Percentiles rank a stretch among this genome's conserved stretches.
Conservation (phyloP, 2,329 filamentous ascomycete species). For the Tolypocladium pustulatum region DNA sequence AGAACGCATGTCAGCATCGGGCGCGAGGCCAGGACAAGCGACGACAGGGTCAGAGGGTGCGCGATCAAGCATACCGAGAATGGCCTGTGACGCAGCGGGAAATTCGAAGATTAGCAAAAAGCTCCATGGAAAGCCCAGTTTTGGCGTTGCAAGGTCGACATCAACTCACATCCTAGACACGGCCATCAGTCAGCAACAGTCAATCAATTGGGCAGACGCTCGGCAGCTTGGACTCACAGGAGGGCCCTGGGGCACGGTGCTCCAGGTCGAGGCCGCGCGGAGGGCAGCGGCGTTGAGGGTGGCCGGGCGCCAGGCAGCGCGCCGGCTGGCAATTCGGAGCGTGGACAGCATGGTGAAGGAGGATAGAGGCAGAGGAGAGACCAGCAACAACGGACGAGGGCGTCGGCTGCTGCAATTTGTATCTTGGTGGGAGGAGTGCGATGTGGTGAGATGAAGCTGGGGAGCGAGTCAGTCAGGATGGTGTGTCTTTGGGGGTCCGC, state of each 20-base stretch:
- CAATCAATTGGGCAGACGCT: neutral
- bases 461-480: neutral
- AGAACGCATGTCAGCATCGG: neutral
- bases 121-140: neutral
- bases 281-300: constrained; percentile 28
- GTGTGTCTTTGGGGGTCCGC: neutral
- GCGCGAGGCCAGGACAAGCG: neutral
- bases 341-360: constrained; percentile 40
- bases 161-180: constrained; percentile 10
- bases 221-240: constrained; percentile 55
- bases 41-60: constrained; percentile 7
- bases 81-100: constrained; percentile 42
- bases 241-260: constrained; percentile 85
- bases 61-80: constrained; percentile 53
- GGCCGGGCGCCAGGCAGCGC: constrained; percentile 30
- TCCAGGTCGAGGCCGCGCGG: constrained; percentile 71
- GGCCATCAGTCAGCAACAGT: constrained; percentile 1
- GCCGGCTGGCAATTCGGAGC: constrained; percentile 42
- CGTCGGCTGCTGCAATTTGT: neutral
- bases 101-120: neutral
- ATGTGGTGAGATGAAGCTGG: neutral
- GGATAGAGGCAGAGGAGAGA: neutral
- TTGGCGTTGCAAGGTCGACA: neutral
- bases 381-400: neutral
- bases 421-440: neutral